Evolutionary conservation across 1,284 basidiomycete species (phyloP).

Genomic region (Leucoagaricus sp.): DNA sequence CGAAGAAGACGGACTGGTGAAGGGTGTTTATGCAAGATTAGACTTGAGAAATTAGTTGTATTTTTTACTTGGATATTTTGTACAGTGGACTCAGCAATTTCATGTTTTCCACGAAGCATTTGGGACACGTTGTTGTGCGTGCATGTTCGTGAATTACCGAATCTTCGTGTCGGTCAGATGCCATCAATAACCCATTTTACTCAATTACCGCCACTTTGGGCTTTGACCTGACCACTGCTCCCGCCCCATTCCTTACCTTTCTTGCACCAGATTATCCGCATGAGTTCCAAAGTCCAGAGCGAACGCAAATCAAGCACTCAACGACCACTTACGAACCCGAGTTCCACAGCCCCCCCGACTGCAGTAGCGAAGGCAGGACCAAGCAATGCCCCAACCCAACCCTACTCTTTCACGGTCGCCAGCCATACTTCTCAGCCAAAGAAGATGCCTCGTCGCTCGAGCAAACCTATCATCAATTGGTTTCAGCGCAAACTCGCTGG

Average conservation of each 20-base stretch:
- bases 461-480: slow-evolving; percentile 91
- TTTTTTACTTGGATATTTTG: slow-evolving; percentile 1
- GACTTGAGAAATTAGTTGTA: not conserved
- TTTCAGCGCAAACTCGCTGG: slow-evolving; percentile 85
- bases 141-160: not conserved
- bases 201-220: slow-evolving; percentile 5
- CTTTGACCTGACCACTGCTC: not conserved
- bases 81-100: not conserved
- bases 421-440: slow-evolving; percentile 46
- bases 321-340: slow-evolving; percentile 13
- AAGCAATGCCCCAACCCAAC: slow-evolving; percentile 12
- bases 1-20: slow-evolving; percentile 78
- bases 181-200: slow-evolving; percentile 1
- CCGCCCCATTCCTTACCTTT: not conserved
- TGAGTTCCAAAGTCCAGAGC: slow-evolving; percentile 8
- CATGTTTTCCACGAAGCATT: too few relatives aligned
- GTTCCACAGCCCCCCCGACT: not conserved
- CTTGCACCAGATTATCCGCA: not conserved
- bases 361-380: not conserved
- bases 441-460: slow-evolving; percentile 62
- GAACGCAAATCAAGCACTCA: slow-evolving; percentile 12
- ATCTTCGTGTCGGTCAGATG: slow-evolving; percentile 8
- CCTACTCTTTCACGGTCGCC: slow-evolving; percentile 24
- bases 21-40: slow-evolving; percentile 5
- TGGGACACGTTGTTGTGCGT: too few relatives aligned